Evolutionary conservation across 2,329 filamentous ascomycete species (phyloP).

Genomic region (Fusarium staphyleae): DNA sequence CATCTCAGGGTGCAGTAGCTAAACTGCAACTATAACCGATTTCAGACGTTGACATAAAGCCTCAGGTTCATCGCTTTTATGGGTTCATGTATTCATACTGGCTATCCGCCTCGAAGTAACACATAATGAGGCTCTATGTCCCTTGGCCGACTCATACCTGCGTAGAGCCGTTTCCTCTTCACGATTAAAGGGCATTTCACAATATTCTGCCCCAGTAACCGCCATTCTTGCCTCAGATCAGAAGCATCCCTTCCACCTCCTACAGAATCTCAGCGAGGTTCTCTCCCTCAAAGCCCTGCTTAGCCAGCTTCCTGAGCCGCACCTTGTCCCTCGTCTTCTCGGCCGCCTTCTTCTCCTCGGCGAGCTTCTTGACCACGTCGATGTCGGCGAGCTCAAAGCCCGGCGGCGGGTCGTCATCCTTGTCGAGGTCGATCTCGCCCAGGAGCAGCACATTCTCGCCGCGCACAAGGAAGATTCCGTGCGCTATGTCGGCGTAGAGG

Average conservation of each 20-base stretch:
- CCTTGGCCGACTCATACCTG: conserved; percentile 7
- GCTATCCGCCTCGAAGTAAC: conserved; percentile 27
- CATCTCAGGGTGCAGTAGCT: too few relatives aligned
- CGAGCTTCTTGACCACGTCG: conserved; percentile 74
- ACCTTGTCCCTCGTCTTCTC: conserved; percentile 78
- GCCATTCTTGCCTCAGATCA: conserved; percentile 28
- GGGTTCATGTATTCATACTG: conserved; percentile 29
- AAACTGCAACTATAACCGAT: too few relatives aligned
- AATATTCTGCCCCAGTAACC: conserved; percentile 64
- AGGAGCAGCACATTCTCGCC: conserved; percentile 97
- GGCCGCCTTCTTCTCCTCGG: conserved; percentile 72
- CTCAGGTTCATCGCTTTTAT: conserved; percentile 1
- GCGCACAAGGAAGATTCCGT: conserved; percentile 89
- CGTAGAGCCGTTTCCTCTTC: conserved; percentile 8
- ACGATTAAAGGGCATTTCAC: conserved; percentile 61
- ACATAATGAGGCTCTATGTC: conserved; percentile 11
- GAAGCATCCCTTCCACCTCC: neutral
- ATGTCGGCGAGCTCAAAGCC: conserved; percentile 71
- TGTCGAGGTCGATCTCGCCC: conserved; percentile 96
- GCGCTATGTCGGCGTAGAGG: conserved; percentile 83
- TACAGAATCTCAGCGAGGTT: conserved; percentile 77
- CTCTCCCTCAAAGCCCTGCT: conserved; percentile 88
- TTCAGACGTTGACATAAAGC: too few relatives aligned
- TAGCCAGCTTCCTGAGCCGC: conserved; percentile 73
- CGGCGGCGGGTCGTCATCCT: conserved; percentile 85